Base-by-base conservation (phyloP, 2,329 filamentous ascomycete species). In the Aspergillus aculeatus region DNA sequence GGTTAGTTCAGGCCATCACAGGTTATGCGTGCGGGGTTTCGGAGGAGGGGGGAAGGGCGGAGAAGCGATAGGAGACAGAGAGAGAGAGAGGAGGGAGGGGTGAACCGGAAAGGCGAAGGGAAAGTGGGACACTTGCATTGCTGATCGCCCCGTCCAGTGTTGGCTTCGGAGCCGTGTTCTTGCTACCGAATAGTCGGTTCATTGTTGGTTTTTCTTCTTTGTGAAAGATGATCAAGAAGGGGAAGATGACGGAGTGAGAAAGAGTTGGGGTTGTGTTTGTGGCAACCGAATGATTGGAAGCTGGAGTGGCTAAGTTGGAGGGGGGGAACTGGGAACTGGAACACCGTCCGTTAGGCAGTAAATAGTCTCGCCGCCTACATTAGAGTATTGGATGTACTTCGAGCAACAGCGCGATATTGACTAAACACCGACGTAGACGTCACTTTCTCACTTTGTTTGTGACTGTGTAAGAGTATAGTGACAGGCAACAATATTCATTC, bases 101-200 rank as follows among this genome's bases (percentile, higher is more conserved):
- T 35, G 4, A 35, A 16, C 3, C 26, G 26, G 26, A 29, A 29
- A 29, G 32, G 14, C 32, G 11, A 16, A 35, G 32, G 12, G 32
- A 14, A 12, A 29, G 26, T 29, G 26, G 26, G 4, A 35, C 32
- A 67, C 78, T 63, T 77, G 95, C 89, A 82, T 91, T 95, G 75
- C 82, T 78, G 71, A 97, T 96, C 68, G 93, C 93, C 69, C 86
- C 83, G 79, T 86, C 86, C 67, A 97, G 90, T 54, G 90, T 94
- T 14, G 95, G 92, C 79, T 98, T 98, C 57, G 95, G 93, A 64
- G 88, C 88, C 66, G 90, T 88, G 78, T 86, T 89, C 80, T 93
- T 95, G 69, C 89, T 85, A 74, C 95, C 95, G 76, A 99, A 99
- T 69, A 99, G 84, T 70, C 95, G 91, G 77, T 99, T 98, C 95